Conservation (phyloP, 2,329 filamentous ascomycete species). For the Davidsoniella eucalypti region DNA sequence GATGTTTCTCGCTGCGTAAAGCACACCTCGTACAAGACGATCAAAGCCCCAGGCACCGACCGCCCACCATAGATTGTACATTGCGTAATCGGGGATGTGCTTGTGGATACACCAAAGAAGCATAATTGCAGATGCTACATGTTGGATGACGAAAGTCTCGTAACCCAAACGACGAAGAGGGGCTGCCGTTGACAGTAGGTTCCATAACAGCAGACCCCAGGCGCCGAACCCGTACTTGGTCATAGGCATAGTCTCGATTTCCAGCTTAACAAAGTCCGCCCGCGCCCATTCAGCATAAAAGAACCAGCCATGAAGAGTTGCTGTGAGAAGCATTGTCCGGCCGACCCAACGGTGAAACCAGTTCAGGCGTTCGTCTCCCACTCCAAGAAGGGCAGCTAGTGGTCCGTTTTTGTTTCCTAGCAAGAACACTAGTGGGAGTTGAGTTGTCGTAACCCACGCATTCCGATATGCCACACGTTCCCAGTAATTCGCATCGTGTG, state of each 20-base stretch:
- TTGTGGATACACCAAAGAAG: conserved; percentile 47
- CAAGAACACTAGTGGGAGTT: conserved; percentile 47
- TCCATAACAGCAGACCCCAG: conserved; percentile 51
- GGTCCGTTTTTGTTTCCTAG: conserved; percentile 40
- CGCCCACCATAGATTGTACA: conserved; percentile 49
- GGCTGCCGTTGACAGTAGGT: conserved; percentile 42
- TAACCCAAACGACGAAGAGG: conserved; percentile 51
- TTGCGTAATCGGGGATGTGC: conserved; percentile 43
- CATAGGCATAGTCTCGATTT: conserved; percentile 45
- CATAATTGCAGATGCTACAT: conserved; percentile 42
- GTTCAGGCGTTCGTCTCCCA: conserved; percentile 52
- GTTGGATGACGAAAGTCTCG: conserved; percentile 54
- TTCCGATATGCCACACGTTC: conserved; percentile 52
- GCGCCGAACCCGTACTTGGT: conserved; percentile 51
- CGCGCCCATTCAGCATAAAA: conserved; percentile 49
- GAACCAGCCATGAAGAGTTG: conserved; percentile 52
- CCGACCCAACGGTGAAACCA: conserved; percentile 61
- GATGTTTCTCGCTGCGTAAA: conserved; percentile 37
- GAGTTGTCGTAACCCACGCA: conserved; percentile 48
- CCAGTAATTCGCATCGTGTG: conserved; percentile 38
- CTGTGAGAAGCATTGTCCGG: conserved; percentile 50
- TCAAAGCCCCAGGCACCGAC: conserved; percentile 47
- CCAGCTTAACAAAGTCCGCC: conserved; percentile 39
- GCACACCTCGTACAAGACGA: conserved; percentile 32
- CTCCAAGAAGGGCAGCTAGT: conserved; percentile 43